phyloP scores from a whole-genome alignment of 352 stramenopile genomes.

The Pythium pyrilobum region DNA sequence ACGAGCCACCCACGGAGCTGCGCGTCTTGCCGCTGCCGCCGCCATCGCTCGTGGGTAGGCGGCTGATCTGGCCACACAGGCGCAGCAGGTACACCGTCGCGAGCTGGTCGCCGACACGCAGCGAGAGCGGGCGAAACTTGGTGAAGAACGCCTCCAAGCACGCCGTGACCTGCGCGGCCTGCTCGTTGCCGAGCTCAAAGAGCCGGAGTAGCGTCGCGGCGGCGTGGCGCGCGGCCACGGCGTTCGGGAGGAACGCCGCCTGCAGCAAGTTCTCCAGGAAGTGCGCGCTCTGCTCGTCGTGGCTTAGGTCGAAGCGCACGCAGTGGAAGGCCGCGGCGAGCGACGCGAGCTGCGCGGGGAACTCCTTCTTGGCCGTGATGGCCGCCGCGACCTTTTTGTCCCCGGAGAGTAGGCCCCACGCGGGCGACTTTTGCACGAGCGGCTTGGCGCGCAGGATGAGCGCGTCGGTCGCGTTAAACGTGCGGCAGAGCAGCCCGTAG shows the following conservation, averaged over 20 bases:
- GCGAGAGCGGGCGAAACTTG: conserved; percentile 34
- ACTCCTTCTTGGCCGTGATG: conserved; percentile 47
- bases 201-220: conserved; percentile 46
- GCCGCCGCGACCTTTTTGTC: conserved; percentile 44
- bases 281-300: conserved; percentile 21
- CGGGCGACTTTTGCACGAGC: conserved; percentile 49
- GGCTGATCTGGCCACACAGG: conserved; percentile 51
- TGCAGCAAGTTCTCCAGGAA: conserved; percentile 54
- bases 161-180: conserved; percentile 33
- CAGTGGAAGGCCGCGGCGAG: conserved; percentile 48
- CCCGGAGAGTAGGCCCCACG: conserved; percentile 32
- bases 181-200: conserved; percentile 34
- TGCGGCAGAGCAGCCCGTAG: conserved; percentile 49
- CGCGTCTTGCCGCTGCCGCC: background rate
- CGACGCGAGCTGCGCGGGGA: conserved; percentile 40
- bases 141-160: conserved; percentile 50
- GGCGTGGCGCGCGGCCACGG: conserved; percentile 48
- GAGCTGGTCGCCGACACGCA: conserved; percentile 52
- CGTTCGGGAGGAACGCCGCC: conserved; percentile 42
- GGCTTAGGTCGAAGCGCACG: conserved; percentile 43
- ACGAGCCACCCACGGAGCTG: background rate
- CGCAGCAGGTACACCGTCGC: conserved; percentile 63
- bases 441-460: conserved; percentile 31
- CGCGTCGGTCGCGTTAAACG: conserved; percentile 44
- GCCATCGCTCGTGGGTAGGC: conserved; percentile 22